Percentiles rank a stretch among this genome's conserved stretches.
Conservation (phyloP, 2,329 filamentous ascomycete species). For the Exserohilum turcica region DNA sequence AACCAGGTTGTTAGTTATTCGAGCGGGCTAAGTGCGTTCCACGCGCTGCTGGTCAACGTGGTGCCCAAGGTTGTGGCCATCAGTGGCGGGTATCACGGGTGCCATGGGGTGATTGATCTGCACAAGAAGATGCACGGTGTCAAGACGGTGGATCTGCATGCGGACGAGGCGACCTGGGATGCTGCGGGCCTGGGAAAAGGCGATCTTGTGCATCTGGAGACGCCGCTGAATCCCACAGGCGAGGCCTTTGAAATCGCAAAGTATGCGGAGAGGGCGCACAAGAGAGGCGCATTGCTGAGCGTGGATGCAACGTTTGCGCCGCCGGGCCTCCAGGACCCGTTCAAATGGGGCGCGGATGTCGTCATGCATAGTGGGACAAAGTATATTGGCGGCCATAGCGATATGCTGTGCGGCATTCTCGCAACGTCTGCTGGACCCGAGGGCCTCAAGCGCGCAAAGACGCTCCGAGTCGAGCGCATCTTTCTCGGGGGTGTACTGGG, state of each 20-base stretch:
- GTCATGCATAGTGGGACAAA: constrained; percentile 95
- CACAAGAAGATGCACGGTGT: constrained; percentile 77
- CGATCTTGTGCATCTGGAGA: constrained; percentile 90
- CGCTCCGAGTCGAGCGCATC: constrained; percentile 71
- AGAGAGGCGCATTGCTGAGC: constrained; percentile 73
- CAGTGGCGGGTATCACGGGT: constrained; percentile 88
- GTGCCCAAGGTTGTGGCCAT: constrained; percentile 85
- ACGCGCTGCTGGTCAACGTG: constrained; percentile 81
- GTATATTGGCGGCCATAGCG: constrained; percentile 94
- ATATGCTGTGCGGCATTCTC: constrained; percentile 87
- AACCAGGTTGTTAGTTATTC: constrained; percentile 73
- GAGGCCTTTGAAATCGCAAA: constrained; percentile 73
- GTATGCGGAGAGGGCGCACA: constrained; percentile 75
- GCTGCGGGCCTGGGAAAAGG: constrained; percentile 71
- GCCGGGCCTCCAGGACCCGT: constrained; percentile 85
- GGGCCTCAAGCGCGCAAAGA: constrained; percentile 45
- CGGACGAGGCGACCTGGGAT: constrained; percentile 60
- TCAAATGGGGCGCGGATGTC: constrained; percentile 78
- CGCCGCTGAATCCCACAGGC: constrained; percentile 89
- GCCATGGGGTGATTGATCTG: constrained; percentile 80
- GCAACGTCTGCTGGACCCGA: constrained; percentile 58
- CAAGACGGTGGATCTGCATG: constrained; percentile 68
- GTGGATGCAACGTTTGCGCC: constrained; percentile 94
- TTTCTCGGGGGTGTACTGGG: constrained; percentile 85
- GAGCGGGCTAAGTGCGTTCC: constrained; percentile 85